Percentiles rank a stretch among this genome's conserved stretches.
These are phyloP conservation scores for Brassica juncea DNA, from an alignment of 345 rosid genomes.

Conservation along the genomic window DNA sequence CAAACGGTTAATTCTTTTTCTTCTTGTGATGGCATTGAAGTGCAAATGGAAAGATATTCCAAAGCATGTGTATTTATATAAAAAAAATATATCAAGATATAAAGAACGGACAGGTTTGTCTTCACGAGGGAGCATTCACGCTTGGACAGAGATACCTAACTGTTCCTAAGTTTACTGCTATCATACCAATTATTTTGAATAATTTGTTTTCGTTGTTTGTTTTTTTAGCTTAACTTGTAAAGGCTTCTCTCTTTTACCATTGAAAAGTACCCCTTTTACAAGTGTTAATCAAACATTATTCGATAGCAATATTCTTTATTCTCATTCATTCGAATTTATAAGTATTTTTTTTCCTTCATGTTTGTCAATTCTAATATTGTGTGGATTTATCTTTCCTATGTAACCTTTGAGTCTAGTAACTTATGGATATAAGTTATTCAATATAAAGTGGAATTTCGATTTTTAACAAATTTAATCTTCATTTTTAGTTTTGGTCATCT, in stretches of 20 bases:
- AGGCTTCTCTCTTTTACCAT: no score
- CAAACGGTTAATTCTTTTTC: background rate
- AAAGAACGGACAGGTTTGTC: background rate
- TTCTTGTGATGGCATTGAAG: background rate
- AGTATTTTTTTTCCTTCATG: background rate
- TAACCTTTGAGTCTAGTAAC: no score
- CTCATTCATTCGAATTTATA: background rate
- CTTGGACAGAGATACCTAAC: background rate
- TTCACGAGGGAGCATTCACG: background rate
- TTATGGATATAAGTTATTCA: background rate
- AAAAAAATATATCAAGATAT: background rate
- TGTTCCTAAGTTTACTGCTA: background rate
- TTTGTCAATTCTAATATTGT: background rate
- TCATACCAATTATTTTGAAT: no score
- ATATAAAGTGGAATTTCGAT: background rate
- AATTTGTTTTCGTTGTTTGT: no score
- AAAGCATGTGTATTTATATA: background rate
- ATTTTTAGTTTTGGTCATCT: background rate
- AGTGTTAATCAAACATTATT: no score
- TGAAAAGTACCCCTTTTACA: no score
- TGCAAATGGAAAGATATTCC: background rate
- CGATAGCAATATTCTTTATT: background rate
- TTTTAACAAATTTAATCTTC: background rate
- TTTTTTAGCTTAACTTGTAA: no score
- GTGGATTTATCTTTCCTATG: background rate